Evolutionary conservation across 305 asterid species (phyloP).

Genomic region (Fraxinus dipetala): DNA sequence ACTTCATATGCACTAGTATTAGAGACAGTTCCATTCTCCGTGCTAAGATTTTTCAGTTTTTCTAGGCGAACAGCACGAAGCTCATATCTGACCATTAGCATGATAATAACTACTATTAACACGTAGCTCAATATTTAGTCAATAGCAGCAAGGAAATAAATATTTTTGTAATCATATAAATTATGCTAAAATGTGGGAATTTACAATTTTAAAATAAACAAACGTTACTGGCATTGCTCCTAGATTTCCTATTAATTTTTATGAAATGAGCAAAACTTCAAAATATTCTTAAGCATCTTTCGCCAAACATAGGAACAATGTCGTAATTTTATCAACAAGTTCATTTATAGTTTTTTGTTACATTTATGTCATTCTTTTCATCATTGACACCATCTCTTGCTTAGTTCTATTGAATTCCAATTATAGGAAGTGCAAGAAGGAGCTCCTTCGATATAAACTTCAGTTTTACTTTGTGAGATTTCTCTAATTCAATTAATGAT

Average conservation of each 20-base stretch:
- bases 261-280: not conserved
- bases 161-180: not conserved
- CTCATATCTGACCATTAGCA: conserved; percentile 60
- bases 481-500: not conserved
- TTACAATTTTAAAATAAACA: not conserved
- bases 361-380: no score
- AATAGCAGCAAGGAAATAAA: not conserved
- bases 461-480: not conserved
- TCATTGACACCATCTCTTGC: not conserved
- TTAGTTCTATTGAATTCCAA: not conserved
- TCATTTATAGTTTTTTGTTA: no score
- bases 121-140: not conserved
- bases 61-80: conserved; percentile 63
- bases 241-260: not conserved
- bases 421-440: not conserved
- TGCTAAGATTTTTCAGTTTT: conserved; percentile 52
- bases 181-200: not conserved
- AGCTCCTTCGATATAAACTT: not conserved
- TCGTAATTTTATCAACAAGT: not conserved
- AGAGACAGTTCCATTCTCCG: conserved; percentile 38
- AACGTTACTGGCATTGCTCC: not conserved
- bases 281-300: not conserved
- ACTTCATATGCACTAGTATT: conserved; percentile 55
- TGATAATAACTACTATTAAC: conserved; percentile 12
- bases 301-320: not conserved